Percentiles rank a stretch among this genome's conserved stretches.
These are phyloP conservation scores for Myriosclerotinia curreyana DNA, from an alignment of 2,329 filamentous ascomycete species.

Conservation along the genomic window DNA sequence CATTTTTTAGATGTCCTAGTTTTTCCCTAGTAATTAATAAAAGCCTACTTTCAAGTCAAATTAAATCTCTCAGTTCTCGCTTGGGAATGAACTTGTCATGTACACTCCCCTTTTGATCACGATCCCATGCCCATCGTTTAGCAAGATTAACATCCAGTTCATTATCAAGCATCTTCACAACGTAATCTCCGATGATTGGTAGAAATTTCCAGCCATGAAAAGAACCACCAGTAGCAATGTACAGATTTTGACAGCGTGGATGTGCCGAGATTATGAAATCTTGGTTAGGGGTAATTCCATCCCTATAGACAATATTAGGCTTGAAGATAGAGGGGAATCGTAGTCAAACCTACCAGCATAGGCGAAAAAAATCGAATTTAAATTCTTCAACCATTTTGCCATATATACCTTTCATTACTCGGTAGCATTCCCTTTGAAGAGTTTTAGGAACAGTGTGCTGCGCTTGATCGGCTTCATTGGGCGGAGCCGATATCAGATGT, in stretches of 20 bases:
- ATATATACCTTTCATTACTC: slow-evolving; percentile 44
- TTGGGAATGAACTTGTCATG: slow-evolving; percentile 16
- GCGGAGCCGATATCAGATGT: slow-evolving; percentile 52
- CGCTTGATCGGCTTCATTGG: slow-evolving; percentile 44
- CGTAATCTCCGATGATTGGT: slow-evolving; percentile 59
- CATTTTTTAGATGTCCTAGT: not conserved
- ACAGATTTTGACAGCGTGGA: slow-evolving; percentile 53
- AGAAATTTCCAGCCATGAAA: slow-evolving; percentile 66
- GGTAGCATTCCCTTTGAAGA: slow-evolving; percentile 45
- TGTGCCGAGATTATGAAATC: slow-evolving; percentile 59
- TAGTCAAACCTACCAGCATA: slow-evolving; percentile 44
- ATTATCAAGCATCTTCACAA: slow-evolving; percentile 49
- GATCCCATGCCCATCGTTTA: slow-evolving; percentile 48
- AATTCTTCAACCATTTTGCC: slow-evolving; percentile 43
- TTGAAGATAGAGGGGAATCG: not conserved
- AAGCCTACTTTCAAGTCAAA: not conserved
- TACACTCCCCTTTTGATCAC: slow-evolving; percentile 24
- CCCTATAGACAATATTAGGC: slow-evolving; percentile 43
- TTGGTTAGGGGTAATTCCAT: slow-evolving; percentile 59
- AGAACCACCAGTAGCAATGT: slow-evolving; percentile 59
- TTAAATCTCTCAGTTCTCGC: slow-evolving; percentile 21
- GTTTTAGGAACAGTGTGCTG: slow-evolving; percentile 42
- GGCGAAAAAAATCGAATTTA: slow-evolving; percentile 45
- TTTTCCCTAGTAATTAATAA: slow-evolving; percentile 4
- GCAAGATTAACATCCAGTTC: slow-evolving; percentile 42